Evolutionary conservation across 495 filamentous ascomycete genomes (phyloP), one percentile per base, ranked within the genome.

Genomic region (Aspergillus affinis): DNA sequence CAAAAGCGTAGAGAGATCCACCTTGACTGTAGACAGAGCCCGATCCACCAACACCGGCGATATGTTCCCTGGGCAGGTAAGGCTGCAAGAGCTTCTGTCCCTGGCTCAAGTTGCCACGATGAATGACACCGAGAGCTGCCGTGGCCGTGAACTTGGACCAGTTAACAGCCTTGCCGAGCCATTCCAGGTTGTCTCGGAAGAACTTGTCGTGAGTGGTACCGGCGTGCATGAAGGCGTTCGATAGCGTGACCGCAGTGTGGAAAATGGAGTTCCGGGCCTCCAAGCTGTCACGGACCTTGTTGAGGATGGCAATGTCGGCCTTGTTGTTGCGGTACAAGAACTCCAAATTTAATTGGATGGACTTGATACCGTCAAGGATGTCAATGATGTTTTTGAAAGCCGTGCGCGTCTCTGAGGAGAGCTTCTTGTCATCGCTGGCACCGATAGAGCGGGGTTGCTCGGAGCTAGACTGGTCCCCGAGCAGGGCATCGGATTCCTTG

Each of bases 61-160:
- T 78, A 21, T 80, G 75, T 19, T 89, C 85, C 45, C 88, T 86
- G 6, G 95, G 95, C 5, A 99, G 85, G 67, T 99, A 99, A 18
- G 95, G 95, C 65, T 96, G 90, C 27, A 99, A 77, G 15, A 99
- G 84, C 76, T 96, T 96, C 68, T 90, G 88, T 4, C 93, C 93
- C 70, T 98, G 93, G 21, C 87, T 89, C 47, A 98, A 75, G 69
- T 99, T 98, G 49, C 95, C 95, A 19, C 90, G 86, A 74, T 99
- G 95, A 57, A 99, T 97, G 30, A 97, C 94, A 70, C 95, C 95
- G 27, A 99, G 78, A 7, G 95, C 93, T 51, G 95, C 95, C 12
- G 95, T 99, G 6, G 95, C 95, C 1, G 95, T 96, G 71, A 99
- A 99, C 69, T 99, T 99, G 58, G 94, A 97, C 95, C 95, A 99